Evolutionary conservation across 1,284 basidiomycete genomes (phyloP).

Genomic region (Schizopora paradoxa): DNA sequence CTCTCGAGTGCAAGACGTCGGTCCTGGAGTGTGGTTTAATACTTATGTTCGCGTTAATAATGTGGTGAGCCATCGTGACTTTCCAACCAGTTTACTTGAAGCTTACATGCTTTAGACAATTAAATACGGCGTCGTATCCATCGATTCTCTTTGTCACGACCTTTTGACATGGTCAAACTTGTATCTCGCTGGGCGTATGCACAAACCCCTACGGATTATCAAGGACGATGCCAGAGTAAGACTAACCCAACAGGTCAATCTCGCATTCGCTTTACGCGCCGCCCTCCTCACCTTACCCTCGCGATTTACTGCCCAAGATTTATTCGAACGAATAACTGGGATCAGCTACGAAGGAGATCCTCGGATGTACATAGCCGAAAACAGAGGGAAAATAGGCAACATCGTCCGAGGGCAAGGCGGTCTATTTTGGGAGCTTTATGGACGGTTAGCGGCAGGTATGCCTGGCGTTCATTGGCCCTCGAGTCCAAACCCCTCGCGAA

Average conservation of each 20-base stretch:
- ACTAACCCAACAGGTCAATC: slow-evolving; percentile 89
- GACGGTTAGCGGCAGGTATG: slow-evolving; percentile 68
- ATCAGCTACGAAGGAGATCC: slow-evolving; percentile 91
- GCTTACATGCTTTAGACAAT: slow-evolving; percentile 54
- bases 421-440: slow-evolving; percentile 87
- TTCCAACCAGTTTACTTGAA: slow-evolving; percentile 9
- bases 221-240: slow-evolving; percentile 85
- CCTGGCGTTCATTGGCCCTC: slow-evolving; percentile 69
- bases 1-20: slow-evolving; percentile 69
- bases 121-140: slow-evolving; percentile 97
- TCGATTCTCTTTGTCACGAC: slow-evolving; percentile 86
- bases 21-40: slow-evolving; percentile 95
- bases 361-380: slow-evolving; percentile 92
- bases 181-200: slow-evolving; percentile 94
- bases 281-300: slow-evolving; percentile 63
- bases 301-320: slow-evolving; percentile 67
- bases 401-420: slow-evolving; percentile 80
- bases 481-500: too few species aligned
- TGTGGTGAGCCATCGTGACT: slow-evolving; percentile 48
- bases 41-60: slow-evolving; percentile 81
- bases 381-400: slow-evolving; percentile 90
- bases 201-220: slow-evolving; percentile 92
- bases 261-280: slow-evolving; percentile 82
- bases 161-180: slow-evolving; percentile 90
- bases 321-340: slow-evolving; percentile 84